phyloP scores from a whole-genome alignment of 805 yeast genomes.

The Wickerhamiella kurtzmanii region DNA sequence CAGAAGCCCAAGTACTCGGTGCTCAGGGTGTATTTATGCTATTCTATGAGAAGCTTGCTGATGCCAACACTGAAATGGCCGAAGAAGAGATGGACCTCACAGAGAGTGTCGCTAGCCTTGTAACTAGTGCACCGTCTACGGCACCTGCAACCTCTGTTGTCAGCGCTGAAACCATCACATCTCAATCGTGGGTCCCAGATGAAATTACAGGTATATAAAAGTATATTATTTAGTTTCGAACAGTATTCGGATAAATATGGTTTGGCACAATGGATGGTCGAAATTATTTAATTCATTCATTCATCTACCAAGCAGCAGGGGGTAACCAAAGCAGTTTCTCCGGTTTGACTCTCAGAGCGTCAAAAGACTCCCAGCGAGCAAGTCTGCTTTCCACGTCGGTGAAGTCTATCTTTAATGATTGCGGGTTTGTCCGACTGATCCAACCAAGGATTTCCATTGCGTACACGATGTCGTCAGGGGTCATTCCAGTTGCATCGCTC shows the following conservation, averaged over 20 bases:
- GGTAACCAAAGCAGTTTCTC: conserved; percentile 1
- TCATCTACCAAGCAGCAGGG: not conserved
- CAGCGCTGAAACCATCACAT: not conserved
- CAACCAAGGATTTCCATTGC: conserved; percentile 69
- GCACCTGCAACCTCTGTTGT: not conserved
- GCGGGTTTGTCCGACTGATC: conserved; percentile 26
- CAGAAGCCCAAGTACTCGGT: conserved; percentile 64
- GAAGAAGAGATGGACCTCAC: not conserved
- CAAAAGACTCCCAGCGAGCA: conserved; percentile 39
- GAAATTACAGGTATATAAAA: not conserved
- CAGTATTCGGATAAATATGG: too few species aligned
- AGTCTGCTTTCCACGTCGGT: not conserved
- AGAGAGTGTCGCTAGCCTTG: not conserved
- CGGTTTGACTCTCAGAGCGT: conserved; percentile 32
- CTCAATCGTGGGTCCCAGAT: not conserved
- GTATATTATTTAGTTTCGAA: too few species aligned
- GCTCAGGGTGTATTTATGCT: conserved; percentile 88
- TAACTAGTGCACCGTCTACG: not conserved
- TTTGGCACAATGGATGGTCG: too few species aligned
- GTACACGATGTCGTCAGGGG: conserved; percentile 69
- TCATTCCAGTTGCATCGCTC: conserved; percentile 69
- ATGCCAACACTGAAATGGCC: not conserved
- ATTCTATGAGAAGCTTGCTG: conserved; percentile 48
- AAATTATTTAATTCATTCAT: too few species aligned
- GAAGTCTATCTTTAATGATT: not conserved